phyloP scores from a whole-genome alignment of 306 rosid species.

The Coriaria nepalensis region DNA sequence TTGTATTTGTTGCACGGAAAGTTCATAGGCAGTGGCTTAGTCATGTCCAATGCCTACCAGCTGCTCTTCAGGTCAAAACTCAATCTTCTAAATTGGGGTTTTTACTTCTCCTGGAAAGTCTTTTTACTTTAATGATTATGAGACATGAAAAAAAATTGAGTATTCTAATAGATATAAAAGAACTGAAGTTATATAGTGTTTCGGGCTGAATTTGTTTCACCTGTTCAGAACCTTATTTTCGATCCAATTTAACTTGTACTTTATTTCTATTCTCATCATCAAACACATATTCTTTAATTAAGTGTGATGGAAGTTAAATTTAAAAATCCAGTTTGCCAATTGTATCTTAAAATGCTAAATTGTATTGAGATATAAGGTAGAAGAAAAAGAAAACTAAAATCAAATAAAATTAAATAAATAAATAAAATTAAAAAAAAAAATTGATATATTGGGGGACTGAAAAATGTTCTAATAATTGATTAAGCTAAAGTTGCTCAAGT shows the following conservation, averaged over 20 bases:
- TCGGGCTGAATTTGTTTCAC: no score
- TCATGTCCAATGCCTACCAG: conserved; percentile 69
- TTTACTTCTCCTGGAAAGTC: conserved; percentile 1
- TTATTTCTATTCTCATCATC: no score
- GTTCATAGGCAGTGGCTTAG: conserved; percentile 93
- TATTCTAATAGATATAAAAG: no score
- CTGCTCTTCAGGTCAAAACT: conserved; percentile 91
- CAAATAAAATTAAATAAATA: no score
- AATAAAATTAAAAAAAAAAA: no score
- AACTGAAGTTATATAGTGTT: no score
- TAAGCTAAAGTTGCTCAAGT: not conserved
- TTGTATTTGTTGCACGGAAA: conserved; percentile 91
- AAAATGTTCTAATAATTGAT: conserved; percentile 3
- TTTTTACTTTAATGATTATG: not conserved
- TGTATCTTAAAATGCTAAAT: not conserved
- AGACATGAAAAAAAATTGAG: no score
- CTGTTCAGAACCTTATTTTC: no score
- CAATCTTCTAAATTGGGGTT: conserved; percentile 21
- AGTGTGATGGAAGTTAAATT: no score
- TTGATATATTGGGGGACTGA: not conserved
- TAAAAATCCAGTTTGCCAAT: no score
- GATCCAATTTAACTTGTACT: no score
- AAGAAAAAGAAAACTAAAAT: not conserved
- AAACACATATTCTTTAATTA: no score
- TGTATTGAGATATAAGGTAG: not conserved